Base-by-base conservation (phyloP, 805 yeast species). In the Candida anglica region DNA sequence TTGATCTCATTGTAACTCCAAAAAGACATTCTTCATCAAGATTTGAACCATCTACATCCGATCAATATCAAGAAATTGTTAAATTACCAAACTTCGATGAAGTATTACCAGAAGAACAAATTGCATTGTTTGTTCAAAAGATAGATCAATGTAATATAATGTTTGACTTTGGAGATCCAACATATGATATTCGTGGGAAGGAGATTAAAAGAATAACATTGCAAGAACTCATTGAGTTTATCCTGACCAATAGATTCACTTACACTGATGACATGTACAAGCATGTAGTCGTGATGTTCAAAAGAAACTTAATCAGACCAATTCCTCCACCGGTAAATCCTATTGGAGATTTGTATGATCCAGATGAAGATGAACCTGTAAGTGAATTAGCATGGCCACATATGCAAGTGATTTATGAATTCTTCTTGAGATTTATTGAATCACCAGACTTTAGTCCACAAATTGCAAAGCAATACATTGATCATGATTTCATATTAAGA, bases 271-370 rank as follows among this genome's bases (percentile, higher is more conserved):
- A 83, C 46, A 85, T 91, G 82, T 93, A 93, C 58, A 73, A 73
- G 34, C 86, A 82, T 50, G 94, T 91, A 36, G 88, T 89, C 27
- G 75, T 75, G 15, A 91, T 93, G 97, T 93, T 89, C 61, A 81
- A 79, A 50, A 75, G 73, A 39, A 93, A 93, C 60, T 71, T 93
- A 36, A 89, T 93, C 60, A 77, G 98, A 52, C 96, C 98, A 20
- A 87, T 93, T 31, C 98, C 98, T 3, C 98, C 98, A 1, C 97
- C 98, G 1, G 96, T 89, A 23, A 93, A 93, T 56, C 98, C 98
- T 4, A 75, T 89, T 29, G 98, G 98, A 24, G 98, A 93, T 44
- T 76, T 91, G 25, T 93, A 76, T 59, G 98, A 93, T 51, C 98
- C 98, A 1, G 98, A 93, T 62, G 98, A 93, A 63, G 98, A 93